Conservation (phyloP, 2,329 filamentous ascomycete genomes). For the Parasarocladium wereldwijsianum region DNA sequence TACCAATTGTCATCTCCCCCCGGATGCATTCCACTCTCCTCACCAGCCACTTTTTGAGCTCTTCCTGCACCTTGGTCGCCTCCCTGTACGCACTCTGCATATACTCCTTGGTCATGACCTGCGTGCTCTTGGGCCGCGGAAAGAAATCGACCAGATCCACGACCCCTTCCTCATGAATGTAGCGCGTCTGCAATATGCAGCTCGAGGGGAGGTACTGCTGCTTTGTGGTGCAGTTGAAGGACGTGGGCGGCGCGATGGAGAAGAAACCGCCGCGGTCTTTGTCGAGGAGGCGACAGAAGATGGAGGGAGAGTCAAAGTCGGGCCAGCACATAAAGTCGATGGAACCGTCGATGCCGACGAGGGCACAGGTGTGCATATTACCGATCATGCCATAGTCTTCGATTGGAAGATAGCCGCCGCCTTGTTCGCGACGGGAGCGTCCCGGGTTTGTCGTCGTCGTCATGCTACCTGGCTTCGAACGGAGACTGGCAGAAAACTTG, state of each 20-base stretch:
- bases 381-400: conserved; percentile 71
- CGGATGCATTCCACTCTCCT: conserved; percentile 60
- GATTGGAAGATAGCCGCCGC: conserved; percentile 42
- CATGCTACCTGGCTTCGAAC: neutral
- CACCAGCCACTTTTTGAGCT: conserved; percentile 57
- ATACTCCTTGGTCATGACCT: conserved; percentile 29
- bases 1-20: conserved; percentile 46
- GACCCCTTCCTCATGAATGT: conserved; percentile 61
- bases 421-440: conserved; percentile 17
- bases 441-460: conserved; percentile 16
- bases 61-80: conserved; percentile 37
- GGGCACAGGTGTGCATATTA: conserved; percentile 65
- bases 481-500: too few species aligned
- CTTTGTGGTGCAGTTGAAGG: conserved; percentile 49
- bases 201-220: conserved; percentile 64
- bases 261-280: conserved; percentile 63
- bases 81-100: conserved; percentile 39
- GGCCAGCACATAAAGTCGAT: conserved; percentile 73
- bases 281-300: conserved; percentile 63
- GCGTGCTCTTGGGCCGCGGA: conserved; percentile 48
- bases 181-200: conserved; percentile 65
- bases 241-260: conserved; percentile 41
- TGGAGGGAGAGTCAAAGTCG: conserved; percentile 61
- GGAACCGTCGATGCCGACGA: conserved; percentile 61
- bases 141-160: conserved; percentile 65